Evolutionary conservation across 1,284 basidiomycete species (phyloP).

Genomic region (Malassezia nana): DNA sequence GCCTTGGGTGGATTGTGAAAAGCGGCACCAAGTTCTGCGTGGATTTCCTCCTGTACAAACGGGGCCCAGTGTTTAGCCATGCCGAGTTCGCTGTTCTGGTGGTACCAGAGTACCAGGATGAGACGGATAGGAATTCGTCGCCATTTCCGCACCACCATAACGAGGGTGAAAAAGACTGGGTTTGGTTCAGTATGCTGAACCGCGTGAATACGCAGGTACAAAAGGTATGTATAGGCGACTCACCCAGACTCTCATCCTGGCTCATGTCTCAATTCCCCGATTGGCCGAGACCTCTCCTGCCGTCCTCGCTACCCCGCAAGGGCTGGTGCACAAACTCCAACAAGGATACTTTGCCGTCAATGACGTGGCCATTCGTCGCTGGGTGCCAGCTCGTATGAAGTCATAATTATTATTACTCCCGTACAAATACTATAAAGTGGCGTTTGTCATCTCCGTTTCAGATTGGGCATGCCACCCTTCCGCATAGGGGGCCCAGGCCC

Average conservation of each 20-base stretch:
- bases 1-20: conserved; percentile 95
- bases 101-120: conserved; percentile 78
- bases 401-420: conserved; percentile 53
- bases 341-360: conserved; percentile 57
- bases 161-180: conserved; percentile 61
- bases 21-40: conserved; percentile 94
- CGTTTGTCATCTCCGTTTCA: background rate
- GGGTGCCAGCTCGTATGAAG: conserved; percentile 82
- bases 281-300: conserved; percentile 52
- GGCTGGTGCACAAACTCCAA: conserved; percentile 57
- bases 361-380: conserved; percentile 75
- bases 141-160: conserved; percentile 35
- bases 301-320: conserved; percentile 34
- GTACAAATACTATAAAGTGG: background rate
- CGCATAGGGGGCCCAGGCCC: conserved; percentile 2
- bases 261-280: conserved; percentile 37
- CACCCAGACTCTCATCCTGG: conserved; percentile 34
- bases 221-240: conserved; percentile 53
- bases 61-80: conserved; percentile 87
- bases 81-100: conserved; percentile 90
- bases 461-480: conserved; percentile 8
- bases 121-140: conserved; percentile 56
- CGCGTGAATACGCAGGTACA: conserved; percentile 93
- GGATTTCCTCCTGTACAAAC: conserved; percentile 86
- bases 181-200: conserved; percentile 93